Base-by-base conservation (phyloP, 139 green algal species). In the Axilococcus clingmanii region DNA sequence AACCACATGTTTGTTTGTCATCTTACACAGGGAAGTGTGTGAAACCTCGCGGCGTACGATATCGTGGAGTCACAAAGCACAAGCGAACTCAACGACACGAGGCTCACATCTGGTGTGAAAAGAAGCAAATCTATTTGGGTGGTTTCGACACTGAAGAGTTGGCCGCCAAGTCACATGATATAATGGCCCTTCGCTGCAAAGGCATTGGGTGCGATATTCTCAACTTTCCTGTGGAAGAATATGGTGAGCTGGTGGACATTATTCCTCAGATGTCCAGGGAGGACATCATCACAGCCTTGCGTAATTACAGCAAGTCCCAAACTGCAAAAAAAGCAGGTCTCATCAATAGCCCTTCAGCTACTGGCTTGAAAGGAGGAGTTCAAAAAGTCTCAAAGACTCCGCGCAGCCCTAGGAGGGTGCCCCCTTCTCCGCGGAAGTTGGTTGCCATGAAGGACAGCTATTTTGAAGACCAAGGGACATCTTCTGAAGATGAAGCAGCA, bases 141-240 rank as follows among this genome's bases (percentile, higher is more conserved):
- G 55, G 63, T 29, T 71, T 71, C 30, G 55, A 71, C 23, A 29
- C 31, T 11, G 63, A 71, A 48, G 20, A 45, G 8, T 48, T 61
- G 23, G 63, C 63, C 12, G 63, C 63, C 19, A 53, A 58, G 48
- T 52, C 47, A 15, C 63, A 71, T 38, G 63, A 71, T 42, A 63
- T 71, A 35, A 71, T 71, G 62, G 62, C 62, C 9, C 36, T 71
- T 31, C 36, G 55, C 16, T 71, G 62, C 54, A 71, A 71, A 27
- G 54, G 29, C 17, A 4, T 17, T 6, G 9, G 4, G 2, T 48
- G 22, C 8, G 59, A 59, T 7, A 33, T 48, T 14, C 55, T 71
- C 27, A 71, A 71, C 47, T 71, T 65, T 48, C 36, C 40, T 5
- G 17, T 37, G 16, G 12, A 20, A 16, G 40, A 55, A 16, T 71